These are phyloP conservation scores for Candida chilensis DNA, from an alignment of 805 yeast genomes.

Conservation along the genomic window DNA sequence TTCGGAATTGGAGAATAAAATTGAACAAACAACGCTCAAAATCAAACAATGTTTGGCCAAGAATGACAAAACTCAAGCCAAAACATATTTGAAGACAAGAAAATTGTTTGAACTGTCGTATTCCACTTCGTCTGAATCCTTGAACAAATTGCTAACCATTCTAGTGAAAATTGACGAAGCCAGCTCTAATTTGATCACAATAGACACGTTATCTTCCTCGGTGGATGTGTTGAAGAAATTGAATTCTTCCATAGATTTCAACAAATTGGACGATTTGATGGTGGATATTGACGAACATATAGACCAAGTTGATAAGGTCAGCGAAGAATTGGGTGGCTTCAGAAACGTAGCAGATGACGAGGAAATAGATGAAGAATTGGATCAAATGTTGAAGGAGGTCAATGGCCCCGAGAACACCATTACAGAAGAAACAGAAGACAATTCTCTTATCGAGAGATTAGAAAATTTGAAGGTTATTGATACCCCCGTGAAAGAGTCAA, in stretches of 20 bases:
- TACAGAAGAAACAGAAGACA: too few species aligned
- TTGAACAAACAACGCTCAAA: neutral
- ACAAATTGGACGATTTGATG: neutral
- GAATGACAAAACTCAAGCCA: neutral
- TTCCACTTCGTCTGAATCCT: neutral
- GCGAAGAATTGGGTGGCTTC: neutral
- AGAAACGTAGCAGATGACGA: neutral
- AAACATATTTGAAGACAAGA: neutral
- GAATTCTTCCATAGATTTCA: neutral
- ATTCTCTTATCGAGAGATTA: too few species aligned
- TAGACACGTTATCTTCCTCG: neutral
- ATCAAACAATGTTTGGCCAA: neutral
- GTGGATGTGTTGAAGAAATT: neutral
- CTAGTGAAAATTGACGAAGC: constrained; percentile 1
- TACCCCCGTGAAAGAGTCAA: too few species aligned
- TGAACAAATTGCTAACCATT: neutral
- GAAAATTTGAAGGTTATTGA: too few species aligned
- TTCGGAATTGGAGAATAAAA: neutral
- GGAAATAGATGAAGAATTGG: constrained; percentile 1
- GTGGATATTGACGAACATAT: neutral
- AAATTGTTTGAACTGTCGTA: neutral
- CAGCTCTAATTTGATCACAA: neutral
- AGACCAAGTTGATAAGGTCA: neutral
- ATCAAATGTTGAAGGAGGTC: too few species aligned
- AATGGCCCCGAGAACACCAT: too few species aligned